Evolutionary conservation across 208 protist genomes (phyloP).

Genomic region (Phytomonas francai): DNA sequence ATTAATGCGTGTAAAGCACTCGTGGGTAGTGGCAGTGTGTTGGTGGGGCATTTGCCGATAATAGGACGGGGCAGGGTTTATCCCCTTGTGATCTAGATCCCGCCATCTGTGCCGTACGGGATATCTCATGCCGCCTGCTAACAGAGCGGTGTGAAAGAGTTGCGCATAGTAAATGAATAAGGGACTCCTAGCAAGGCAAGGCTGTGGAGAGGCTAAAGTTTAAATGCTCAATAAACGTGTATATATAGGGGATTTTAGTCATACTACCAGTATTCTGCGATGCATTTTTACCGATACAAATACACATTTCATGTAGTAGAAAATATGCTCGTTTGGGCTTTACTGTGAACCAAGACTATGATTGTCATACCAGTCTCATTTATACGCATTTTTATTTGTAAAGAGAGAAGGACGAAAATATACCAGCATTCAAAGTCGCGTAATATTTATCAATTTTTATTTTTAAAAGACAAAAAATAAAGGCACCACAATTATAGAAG

Average conservation of each 20-base stretch:
- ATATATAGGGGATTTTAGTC: not conserved
- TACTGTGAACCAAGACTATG: not conserved
- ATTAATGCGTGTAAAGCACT: no score
- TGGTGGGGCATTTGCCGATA: no score
- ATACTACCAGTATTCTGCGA: not conserved
- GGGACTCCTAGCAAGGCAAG: no score
- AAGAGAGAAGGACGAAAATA: not conserved
- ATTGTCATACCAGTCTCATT: not conserved
- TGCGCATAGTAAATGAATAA: no score
- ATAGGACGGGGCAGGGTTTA: no score
- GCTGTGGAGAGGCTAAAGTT: not conserved
- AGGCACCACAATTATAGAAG: not conserved
- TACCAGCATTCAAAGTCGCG: not conserved
- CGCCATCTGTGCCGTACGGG: no score
- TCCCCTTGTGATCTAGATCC: no score
- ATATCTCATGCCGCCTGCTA: no score
- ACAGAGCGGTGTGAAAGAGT: no score
- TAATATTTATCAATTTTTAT: not conserved
- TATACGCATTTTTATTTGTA: not conserved
- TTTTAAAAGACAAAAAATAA: not conserved
- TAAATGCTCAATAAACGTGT: not conserved
- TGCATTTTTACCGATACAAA: not conserved
- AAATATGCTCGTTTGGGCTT: not conserved
- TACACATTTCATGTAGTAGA: not conserved
- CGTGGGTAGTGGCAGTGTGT: no score